A percentile compares a stretch with the other conserved stretches of the same genome.
These are phyloP conservation scores for Flaveria brownii DNA, from an alignment of 129 eudicot genomes.

Conservation along the genomic window DNA sequence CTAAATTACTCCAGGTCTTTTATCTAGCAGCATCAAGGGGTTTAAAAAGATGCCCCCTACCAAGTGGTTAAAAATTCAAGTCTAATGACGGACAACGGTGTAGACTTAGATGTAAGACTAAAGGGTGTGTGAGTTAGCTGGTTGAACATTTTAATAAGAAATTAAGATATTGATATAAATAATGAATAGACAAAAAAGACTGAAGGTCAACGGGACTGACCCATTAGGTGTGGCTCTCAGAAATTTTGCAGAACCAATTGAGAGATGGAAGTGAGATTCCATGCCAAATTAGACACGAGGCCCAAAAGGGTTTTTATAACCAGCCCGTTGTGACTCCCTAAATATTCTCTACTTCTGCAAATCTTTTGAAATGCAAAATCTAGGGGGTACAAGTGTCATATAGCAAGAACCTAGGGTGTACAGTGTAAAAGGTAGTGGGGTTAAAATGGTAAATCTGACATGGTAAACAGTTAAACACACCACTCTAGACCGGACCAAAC, in stretches of 20 bases:
- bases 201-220: conserved; percentile 1
- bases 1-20: too few relatives aligned
- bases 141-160: too few relatives aligned
- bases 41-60: too few relatives aligned
- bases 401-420: not conserved
- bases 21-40: too few relatives aligned
- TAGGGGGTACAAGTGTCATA: conserved; percentile 18
- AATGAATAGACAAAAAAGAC: not conserved
- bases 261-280: conserved; percentile 19
- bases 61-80: too few relatives aligned
- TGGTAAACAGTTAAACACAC: not conserved
- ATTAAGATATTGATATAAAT: not conserved
- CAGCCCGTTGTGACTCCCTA: conserved; percentile 29
- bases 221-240: conserved; percentile 19
- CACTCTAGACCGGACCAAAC: not conserved
- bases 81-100: too few relatives aligned
- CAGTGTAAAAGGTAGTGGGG: conserved; percentile 18
- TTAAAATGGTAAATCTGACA: conserved; percentile 25
- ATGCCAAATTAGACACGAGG: conserved; percentile 20
- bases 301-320: conserved; percentile 21
- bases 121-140: too few relatives aligned
- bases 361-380: conserved; percentile 22
- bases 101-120: too few relatives aligned
- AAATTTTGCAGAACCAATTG: conserved; percentile 11
- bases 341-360: conserved; percentile 33